A percentile compares a stretch with the other conserved stretches of the same genome.
Conservation (phyloP, 2,329 filamentous ascomycete genomes). For the Pseudogymnoascus sp. region DNA sequence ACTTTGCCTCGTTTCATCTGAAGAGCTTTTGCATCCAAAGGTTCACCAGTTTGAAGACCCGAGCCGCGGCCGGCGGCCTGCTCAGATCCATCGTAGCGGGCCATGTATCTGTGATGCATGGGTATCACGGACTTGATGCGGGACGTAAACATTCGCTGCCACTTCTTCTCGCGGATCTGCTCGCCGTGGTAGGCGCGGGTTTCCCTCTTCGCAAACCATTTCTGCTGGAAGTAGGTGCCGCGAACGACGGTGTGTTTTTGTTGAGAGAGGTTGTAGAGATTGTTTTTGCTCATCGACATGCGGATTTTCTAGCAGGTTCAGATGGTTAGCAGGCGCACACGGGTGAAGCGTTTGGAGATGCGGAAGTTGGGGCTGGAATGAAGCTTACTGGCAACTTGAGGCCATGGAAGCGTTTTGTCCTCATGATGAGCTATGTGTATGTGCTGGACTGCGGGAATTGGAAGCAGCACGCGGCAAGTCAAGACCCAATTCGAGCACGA, state of each 20-base stretch:
- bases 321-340: constrained; percentile 14
- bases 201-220: constrained; percentile 85
- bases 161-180: constrained; percentile 86
- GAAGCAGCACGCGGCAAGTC: neutral
- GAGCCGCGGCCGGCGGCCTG: constrained; percentile 78
- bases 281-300: constrained; percentile 96
- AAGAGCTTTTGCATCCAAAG: constrained; percentile 17
- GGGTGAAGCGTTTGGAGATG: neutral
- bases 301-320: constrained; percentile 66
- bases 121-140: constrained; percentile 76
- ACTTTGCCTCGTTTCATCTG: constrained; percentile 30
- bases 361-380: neutral
- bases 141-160: constrained; percentile 86
- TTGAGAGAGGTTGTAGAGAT: constrained; percentile 72
- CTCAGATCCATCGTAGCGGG: constrained; percentile 72
- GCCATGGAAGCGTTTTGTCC: constrained; percentile 59
- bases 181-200: constrained; percentile 90
- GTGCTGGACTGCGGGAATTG: constrained; percentile 13
- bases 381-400: constrained; percentile 57
- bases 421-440: constrained; percentile 26
- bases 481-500: constrained; percentile 5
- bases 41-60: constrained; percentile 40
- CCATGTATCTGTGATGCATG: constrained; percentile 77
- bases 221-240: constrained; percentile 90
- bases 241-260: neutral